Base-by-base conservation (phyloP, 2,329 filamentous ascomycete genomes). In the Alternaria sp. region DNA sequence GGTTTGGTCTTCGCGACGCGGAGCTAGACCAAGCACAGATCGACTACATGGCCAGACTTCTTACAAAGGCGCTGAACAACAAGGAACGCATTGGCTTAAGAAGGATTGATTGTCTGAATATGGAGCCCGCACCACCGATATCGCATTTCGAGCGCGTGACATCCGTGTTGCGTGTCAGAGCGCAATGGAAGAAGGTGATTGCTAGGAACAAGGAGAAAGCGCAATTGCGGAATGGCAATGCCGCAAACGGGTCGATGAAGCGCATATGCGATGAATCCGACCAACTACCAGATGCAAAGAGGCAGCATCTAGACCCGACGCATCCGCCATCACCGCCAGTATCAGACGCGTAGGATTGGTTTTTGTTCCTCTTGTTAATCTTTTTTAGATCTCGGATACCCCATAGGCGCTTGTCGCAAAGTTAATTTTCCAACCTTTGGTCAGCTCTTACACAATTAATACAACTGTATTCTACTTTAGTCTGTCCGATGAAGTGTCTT, bases 51-150 rank as follows among this genome's bases (percentile, higher is more conserved):
- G 66, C 74, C 0, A 63, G 57, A 26, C 67, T 69, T 6, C 59
- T 78, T 6, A 59, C 71, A 3, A 68, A 71, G 39, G 73, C 72
- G 0, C 71, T 76, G 36, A 66, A 63, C 51, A 74, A 75, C 20
- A 74, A 74, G 49, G 36, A 58, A 5, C 34, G 70, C 1, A 58
- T 78, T 7, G 70, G 71, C 1, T 18, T 77, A n/a, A 61, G 63
- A n/a, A 64, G 66, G 11, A 71, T 78, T 8, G 74, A 78, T 36
- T 78, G 75, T 73, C 32, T 77, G 4, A 67, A 64, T 2, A 65
- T 77, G 47, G 67, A 69, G 48, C 64, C 71, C 7, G 70, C 74
- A 4, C 60, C 59, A 3, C 64, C 67, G 1, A 67, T 63, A 0
- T 66, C 71, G 7, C 64, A 69, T 18, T 77, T 77, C 41, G 66